phyloP scores from a whole-genome alignment of 169 alveolate species.

The Miamiensis avidus region DNA sequence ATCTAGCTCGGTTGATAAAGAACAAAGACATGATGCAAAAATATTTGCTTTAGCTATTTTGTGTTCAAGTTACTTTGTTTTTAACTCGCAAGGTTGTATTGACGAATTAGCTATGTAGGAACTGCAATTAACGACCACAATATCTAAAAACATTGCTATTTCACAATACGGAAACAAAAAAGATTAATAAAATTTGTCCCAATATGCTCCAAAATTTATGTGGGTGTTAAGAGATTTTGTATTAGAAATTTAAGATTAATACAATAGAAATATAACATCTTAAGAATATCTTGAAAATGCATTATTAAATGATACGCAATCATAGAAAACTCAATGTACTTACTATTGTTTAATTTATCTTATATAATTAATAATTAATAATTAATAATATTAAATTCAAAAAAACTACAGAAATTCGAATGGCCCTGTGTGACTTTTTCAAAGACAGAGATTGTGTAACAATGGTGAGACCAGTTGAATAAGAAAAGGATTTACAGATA shows the following conservation, averaged over 20 bases:
- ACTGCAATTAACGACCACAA: slow-evolving; percentile 47
- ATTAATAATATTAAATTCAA: background rate
- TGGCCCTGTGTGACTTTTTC: slow-evolving; percentile 70
- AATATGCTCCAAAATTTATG: slow-evolving; percentile 77
- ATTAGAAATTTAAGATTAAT: slow-evolving; percentile 65
- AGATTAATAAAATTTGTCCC: slow-evolving; percentile 43
- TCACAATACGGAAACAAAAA: slow-evolving; percentile 33
- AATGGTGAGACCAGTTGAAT: slow-evolving; percentile 80
- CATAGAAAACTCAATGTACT: background rate
- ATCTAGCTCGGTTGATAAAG: slow-evolving; percentile 68
- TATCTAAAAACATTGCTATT: slow-evolving; percentile 32
- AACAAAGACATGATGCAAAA: slow-evolving; percentile 80
- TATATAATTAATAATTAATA: background rate
- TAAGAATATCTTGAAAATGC: slow-evolving; percentile 78
- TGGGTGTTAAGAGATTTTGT: slow-evolving; percentile 89
- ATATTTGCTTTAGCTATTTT: slow-evolving; percentile 81
- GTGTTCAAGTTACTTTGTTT: slow-evolving; percentile 72
- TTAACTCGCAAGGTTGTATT: slow-evolving; percentile 80
- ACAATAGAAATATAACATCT: slow-evolving; percentile 69
- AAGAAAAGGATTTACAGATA: slow-evolving; percentile 48
- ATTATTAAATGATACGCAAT: slow-evolving; percentile 37
- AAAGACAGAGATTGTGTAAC: slow-evolving; percentile 77
- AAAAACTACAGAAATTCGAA: slow-evolving; percentile 63
- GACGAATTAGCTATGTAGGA: slow-evolving; percentile 75
- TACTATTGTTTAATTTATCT: background rate